Conservation (phyloP, 208 protist species). For the Acanthamoeba castellanii region DNA sequence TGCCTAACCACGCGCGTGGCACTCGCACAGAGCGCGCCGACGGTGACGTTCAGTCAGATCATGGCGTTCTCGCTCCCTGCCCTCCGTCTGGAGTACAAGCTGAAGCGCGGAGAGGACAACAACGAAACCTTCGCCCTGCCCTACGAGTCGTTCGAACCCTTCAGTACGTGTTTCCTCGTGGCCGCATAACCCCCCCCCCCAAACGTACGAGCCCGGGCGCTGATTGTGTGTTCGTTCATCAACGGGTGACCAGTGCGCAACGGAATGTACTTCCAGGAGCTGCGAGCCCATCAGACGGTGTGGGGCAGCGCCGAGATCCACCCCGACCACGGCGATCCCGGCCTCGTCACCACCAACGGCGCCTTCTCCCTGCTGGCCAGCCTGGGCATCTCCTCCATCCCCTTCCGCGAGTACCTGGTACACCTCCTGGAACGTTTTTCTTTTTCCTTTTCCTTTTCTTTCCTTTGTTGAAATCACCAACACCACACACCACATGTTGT, state of each 20-base stretch:
- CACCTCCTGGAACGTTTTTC: too few species aligned
- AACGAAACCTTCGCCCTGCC: conserved; percentile 47
- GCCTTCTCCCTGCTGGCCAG: conserved; percentile 56
- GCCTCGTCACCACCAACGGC: conserved; percentile 12
- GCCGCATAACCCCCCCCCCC: too few species aligned
- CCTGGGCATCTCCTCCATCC: conserved; percentile 76
- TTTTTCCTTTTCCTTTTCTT: too few species aligned
- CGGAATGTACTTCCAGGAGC: conserved; percentile 77
- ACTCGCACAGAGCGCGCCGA: too few species aligned
- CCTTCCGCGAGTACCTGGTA: conserved; percentile 75
- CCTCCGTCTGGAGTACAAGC: too few species aligned
- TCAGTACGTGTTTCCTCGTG: background rate
- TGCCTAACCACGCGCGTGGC: too few species aligned
- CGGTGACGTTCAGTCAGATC: background rate
- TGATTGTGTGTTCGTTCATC: too few species aligned
- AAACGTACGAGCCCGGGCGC: too few species aligned
- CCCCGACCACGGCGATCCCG: conserved; percentile 9
- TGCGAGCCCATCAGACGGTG: conserved; percentile 59
- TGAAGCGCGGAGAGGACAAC: background rate
- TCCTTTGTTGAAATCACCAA: background rate
- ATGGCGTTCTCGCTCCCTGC: background rate
- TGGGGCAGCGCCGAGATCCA: conserved; percentile 77
- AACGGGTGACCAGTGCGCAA: conserved; percentile 2
- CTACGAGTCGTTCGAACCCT: conserved; percentile 59
- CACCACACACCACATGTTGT: background rate